Conservation (phyloP, 371 early-diverging fungal species). For the Mucor sp. region DNA sequence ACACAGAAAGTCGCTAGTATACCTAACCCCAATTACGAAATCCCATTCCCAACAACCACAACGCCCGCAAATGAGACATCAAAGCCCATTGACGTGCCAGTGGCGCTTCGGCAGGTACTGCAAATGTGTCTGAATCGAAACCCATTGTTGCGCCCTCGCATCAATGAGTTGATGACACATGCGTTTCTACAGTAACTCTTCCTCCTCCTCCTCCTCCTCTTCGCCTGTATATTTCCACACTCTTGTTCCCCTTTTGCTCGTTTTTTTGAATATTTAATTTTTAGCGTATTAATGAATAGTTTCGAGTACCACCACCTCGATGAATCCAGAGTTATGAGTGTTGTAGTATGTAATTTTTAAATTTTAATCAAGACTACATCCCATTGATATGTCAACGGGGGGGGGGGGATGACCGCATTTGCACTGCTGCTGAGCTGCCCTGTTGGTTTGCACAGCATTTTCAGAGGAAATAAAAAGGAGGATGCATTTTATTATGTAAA, state of each 20-base stretch:
- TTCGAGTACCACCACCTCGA: too few species aligned
- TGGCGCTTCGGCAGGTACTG: background rate
- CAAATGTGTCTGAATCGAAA: conserved; percentile 3
- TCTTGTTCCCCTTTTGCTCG: too few species aligned
- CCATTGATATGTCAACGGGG: too few species aligned
- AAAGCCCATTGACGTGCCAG: background rate
- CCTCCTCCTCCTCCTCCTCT: background rate
- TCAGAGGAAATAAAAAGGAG: background rate
- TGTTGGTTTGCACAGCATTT: too few species aligned
- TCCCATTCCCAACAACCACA: conserved; percentile 49
- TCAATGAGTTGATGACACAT: conserved; percentile 1
- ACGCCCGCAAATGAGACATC: background rate
- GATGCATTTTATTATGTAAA: background rate
- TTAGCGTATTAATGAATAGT: too few species aligned
- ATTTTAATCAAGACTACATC: too few species aligned
- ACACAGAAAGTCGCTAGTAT: conserved; percentile 74
- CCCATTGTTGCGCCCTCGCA: background rate
- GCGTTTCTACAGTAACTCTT: conserved; percentile 11
- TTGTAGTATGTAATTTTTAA: too few species aligned
- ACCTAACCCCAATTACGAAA: conserved; percentile 62
- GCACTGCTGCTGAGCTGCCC: too few species aligned
- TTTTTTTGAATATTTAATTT: too few species aligned
- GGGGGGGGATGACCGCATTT: too few species aligned
- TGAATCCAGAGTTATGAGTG: too few species aligned
- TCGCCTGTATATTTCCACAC: too few species aligned